A percentile compares a stretch with the other conserved stretches of the same genome.
phyloP scores from a whole-genome alignment of 176 grass and related monocot genomes.

The bread wheat (Triticum aestivum) region IWGSC_CS_RefSeq_v2.1 NC_057807.1:354612228-354612727 shows the following conservation, averaged over 20 bases:
- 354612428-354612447: neutral
- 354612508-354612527: neutral
- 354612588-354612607: neutral
- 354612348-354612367: neutral
- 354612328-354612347: neutral
- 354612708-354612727: neutral
- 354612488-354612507: neutral
- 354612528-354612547: neutral
- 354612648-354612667: neutral
- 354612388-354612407: neutral
- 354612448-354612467: neutral
- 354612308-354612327: neutral
- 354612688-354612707: neutral
- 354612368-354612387: neutral
- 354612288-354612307: neutral
- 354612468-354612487: neutral
- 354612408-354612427: neutral
- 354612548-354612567: neutral
- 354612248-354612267: neutral
- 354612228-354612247: neutral
- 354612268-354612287: neutral
- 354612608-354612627: neutral
- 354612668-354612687: neutral
- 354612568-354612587: neutral
- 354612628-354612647: neutral